Evolutionary conservation across 257 asterid species (phyloP).

Genomic region (Anisodus acutangulus): DNA sequence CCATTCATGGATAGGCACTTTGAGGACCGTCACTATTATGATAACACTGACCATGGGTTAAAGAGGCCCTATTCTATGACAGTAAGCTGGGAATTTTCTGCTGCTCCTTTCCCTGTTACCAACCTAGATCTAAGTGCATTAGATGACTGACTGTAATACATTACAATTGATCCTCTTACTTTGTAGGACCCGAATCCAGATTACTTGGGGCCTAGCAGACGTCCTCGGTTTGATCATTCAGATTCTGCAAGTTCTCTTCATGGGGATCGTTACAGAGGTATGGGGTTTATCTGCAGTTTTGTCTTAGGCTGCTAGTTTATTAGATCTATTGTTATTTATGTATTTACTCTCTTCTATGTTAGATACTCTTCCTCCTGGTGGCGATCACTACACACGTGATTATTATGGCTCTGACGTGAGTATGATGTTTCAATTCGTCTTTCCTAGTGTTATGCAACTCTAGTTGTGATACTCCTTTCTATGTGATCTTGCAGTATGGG

Average conservation of each 20-base stretch:
- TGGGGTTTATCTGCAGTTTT: slow-evolving; percentile 29
- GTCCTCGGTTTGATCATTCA: slow-evolving; percentile 51
- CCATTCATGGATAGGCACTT: slow-evolving; percentile 52
- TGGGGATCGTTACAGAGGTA: slow-evolving; percentile 50
- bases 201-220: slow-evolving; percentile 53
- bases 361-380: slow-evolving; percentile 50
- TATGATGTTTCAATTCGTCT: slow-evolving; percentile 34
- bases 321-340: not conserved
- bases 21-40: slow-evolving; percentile 48
- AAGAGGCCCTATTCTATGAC: slow-evolving; percentile 58
- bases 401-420: slow-evolving; percentile 56
- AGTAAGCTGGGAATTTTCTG: slow-evolving; percentile 42
- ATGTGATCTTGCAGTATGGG: slow-evolving; percentile 45
- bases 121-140: not conserved
- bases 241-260: slow-evolving; percentile 47
- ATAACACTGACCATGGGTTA: slow-evolving; percentile 50
- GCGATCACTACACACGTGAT: slow-evolving; percentile 45
- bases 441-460: slow-evolving; percentile 12
- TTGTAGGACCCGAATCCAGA: slow-evolving; percentile 55
- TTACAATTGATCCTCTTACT: slow-evolving; percentile 17
- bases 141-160: not conserved
- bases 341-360: slow-evolving; percentile 25
- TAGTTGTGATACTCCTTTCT: slow-evolving; percentile 34
- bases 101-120: slow-evolving; percentile 14
- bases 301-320: slow-evolving; percentile 30